Evolutionary conservation across 768 basidiomycete species (phyloP).

Genomic region (Neoboletus subvelutipes): DNA sequence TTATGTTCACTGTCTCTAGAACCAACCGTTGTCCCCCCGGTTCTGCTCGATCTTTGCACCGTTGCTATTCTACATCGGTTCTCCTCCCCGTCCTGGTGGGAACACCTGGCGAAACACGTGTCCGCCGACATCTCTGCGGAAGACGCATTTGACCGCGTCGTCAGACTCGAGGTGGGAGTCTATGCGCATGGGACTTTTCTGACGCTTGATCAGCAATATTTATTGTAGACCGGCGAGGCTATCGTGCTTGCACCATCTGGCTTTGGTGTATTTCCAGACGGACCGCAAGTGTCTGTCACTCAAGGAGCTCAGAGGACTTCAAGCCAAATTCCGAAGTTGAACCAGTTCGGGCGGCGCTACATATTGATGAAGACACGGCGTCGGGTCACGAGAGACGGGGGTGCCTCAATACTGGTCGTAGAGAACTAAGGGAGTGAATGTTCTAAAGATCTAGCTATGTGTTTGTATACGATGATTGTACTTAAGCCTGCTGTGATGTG

Average conservation of each 20-base stretch:
- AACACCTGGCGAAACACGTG: constrained; percentile 65
- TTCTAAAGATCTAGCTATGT: background rate
- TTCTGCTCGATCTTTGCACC: constrained; percentile 65
- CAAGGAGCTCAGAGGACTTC: constrained; percentile 10
- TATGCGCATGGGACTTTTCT: background rate
- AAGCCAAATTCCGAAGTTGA: constrained; percentile 32
- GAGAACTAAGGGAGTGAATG: constrained; percentile 9
- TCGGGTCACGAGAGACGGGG: constrained; percentile 63
- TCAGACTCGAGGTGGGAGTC: constrained; percentile 54
- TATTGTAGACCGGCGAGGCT: constrained; percentile 63
- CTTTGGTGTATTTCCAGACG: constrained; percentile 42
- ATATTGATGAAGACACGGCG: constrained; percentile 60
- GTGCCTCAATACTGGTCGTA: constrained; percentile 52
- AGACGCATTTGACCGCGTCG: constrained; percentile 66
- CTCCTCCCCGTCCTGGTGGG: constrained; percentile 76
- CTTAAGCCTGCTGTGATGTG: background rate
- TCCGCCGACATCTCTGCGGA: constrained; percentile 57
- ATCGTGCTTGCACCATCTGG: constrained; percentile 68
- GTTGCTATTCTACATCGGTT: constrained; percentile 70
- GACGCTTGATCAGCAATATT: background rate
- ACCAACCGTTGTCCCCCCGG: constrained; percentile 69
- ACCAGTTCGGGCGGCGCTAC: constrained; percentile 57
- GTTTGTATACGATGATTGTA: background rate
- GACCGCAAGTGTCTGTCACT: background rate
- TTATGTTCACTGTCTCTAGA: constrained; percentile 41